Evolutionary conservation across 2,329 filamentous ascomycete genomes (phyloP), one percentile per base, ranked within the genome.

Genomic region (Gaeumannomyces sp.): DNA sequence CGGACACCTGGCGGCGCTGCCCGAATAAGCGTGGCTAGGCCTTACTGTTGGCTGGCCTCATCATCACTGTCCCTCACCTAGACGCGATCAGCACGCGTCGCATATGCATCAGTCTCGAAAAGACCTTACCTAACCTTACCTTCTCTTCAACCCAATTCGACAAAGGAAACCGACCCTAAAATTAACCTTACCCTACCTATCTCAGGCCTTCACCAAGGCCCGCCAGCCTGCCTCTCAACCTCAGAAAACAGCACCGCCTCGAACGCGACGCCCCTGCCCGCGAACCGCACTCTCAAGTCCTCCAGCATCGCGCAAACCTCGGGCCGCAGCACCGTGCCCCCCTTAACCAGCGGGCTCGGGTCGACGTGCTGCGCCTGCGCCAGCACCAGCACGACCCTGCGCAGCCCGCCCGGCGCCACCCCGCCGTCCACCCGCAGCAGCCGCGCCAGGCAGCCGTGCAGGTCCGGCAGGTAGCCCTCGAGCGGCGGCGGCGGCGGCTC

Each of bases 341-440:
- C 56, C 4, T 14, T 25, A 13, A 2, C 11, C 56, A 3, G 22
- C 56, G n/a, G 4, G n/a, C 6, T 11, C 56, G 56, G 10, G 2
- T 58, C 56, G 5, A 25, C 7, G 56, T 58, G 56, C n/a, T 27
- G n/a, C n/a, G 13, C n/a, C 56, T 28, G n/a, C n/a, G n/a, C 11
- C 22, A 58, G n/a, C 56, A 58, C 56, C n/a, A 27, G 27, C n/a
- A 58, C 56, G 56, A 58, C 56, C 56, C 27, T 58, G 56, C 56
- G 56, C n/a, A 58, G 56, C 22, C 1, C 10, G 11, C 35, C 13
- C 14, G 14, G 35, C 35, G 35, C 3, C 35, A 5, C 35, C 14
- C 8, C 33, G 31, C 31, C 31, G 31, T 8, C 31, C 31, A 8
- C 31, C 31, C 31, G 31, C 14, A 3, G 29, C 14, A 38, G 35